Evolutionary conservation across 441 rosid genomes (phyloP), one percentile per base, ranked within the genome.

Genomic region (Geranium incanum): DNA sequence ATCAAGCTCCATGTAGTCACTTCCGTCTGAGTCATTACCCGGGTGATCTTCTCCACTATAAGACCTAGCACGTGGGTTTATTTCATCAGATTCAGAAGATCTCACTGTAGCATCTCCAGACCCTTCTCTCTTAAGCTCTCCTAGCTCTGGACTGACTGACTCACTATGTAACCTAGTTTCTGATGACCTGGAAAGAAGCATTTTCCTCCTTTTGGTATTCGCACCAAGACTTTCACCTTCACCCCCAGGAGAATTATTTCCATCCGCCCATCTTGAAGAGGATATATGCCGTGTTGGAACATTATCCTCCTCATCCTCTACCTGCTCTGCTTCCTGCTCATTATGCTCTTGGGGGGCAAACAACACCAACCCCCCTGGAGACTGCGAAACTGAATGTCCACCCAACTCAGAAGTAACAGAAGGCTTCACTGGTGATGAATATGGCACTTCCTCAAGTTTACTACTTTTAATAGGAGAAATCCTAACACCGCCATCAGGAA

Each of bases 231-330:
- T 86, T 75, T 92, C 99, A 76, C 96, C 96, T 79, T 90, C 93
- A 75, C 88, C 99, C 75, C 75, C 81, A 5, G 97, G 96, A 77
- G 99, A 92, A 78, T 74, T 86, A 80, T 85, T 81, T 18, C 97
- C 93, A 67, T 86, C 84, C 16, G 98, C 99, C 99, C 99, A 95
- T 78, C 97, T 87, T 7, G 99, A 95, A 74, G 95, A 92, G 36
- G 95, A 92, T 69, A 95, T 95, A 81, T 92, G 86, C 72, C 89
- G 81, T 13, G 89, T 86, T 7, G 93, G 97, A 63, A 79, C 80
- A 77, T 86, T 87, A 77, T 41, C 48, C 48, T 90, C 91, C 39
- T 89, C 97, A 73, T 92, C 93, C 59, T 89, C 90, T 38, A 81
- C 43, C 36, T 70, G 81, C 68, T 73, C 79, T 66, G 81, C 81